Base-by-base conservation (phyloP, 2,329 filamentous ascomycete genomes). In the Cladophialophora chaetospira region DNA sequence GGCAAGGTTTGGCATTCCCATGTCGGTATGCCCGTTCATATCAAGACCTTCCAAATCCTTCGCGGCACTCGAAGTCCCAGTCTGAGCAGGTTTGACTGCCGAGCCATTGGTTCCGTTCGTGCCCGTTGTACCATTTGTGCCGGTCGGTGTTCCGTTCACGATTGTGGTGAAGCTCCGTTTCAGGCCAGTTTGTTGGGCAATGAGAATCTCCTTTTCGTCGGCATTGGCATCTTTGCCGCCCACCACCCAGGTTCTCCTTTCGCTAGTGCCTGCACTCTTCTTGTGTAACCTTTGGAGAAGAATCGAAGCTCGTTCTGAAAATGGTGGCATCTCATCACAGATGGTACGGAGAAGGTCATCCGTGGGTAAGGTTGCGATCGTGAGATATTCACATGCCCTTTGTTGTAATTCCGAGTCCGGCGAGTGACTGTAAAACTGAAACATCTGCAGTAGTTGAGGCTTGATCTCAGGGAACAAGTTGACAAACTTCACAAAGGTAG, bases 401-500 rank as follows among this genome's bases (percentile, higher is more conserved):
- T 99, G 94, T 72, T 99, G 94, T 63, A 99, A 79, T 72, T 99
- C 94, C 0, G 94, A 90, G 71, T 99, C 94, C 25, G 97, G 80
- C 0, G 92, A 95, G 71, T 97, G 91, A 70, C 91, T 96, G 75
- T 97, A 97, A 26, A 91, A 81, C 60, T 88, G 84, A 77, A 99
- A 99, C 5, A 96, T 88, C 65, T 91, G 88, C 43, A 97, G 77
- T 3, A 99, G 83, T 71, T 97, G 93, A 6, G 92, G 90, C 74
- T 97, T 97, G 76, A 99, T 97, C 72, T 99, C 95, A 1, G 94
- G 94, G 72, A 99, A 99, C 49, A 99, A 77, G 73, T 99, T 99
- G 75, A 99, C 90, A 67, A 92, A 99, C 75, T 99, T 99, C 80
- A 97, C 81, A 70, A 97, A 99, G 51, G 88, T 95, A 0, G 93